Base-by-base conservation (phyloP, 73 alveolate species). In the Paramecium pentaurelia region DNA sequence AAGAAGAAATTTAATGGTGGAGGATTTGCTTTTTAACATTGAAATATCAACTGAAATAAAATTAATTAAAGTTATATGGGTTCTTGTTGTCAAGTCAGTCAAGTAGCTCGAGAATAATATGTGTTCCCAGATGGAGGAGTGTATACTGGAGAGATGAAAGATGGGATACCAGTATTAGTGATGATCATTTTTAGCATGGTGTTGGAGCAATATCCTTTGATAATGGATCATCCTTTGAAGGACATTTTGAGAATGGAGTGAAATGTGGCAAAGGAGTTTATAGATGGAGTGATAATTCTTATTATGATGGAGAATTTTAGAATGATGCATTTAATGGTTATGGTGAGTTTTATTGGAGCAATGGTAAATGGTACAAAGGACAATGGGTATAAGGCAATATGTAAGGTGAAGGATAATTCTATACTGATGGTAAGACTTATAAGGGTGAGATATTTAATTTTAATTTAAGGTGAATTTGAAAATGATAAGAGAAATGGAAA, bases 1-100 rank as follows among this genome's bases (percentile, higher is more conserved):
- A 96, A 92, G 34, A 94, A 95, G 88, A 93, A 98, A 73, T 94
- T 96, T 70, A 87, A 97, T 2, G 99, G 98, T 30, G 98, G 98
- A 45, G 98, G 98, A 18, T 96, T 94, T 92, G 4, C 59, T 3
- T 9, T 80, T 20, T 49, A 22, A 49, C 20, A 47, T n/a, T 80
- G 91, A 80, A 64, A 64, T 64, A 64, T 64, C 84, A 64, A 64
- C 84, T 64, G 84, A 64, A 64, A 64, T 64, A 64, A 64, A 64
- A 32, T 64, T 64, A 32, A 64, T 64, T 64, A 64, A 64, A 64
- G 36, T 54, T 54, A 4, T 1, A 64, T 64, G 84, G 84, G 84
- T 64, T 64, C 84, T 64, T 64, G 84, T 64, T 64, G 84, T 34
- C 30, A 28, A 28, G 6, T 30, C 28, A 32, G 51, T 27, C 51